Evolutionary conservation across 306 rosid genomes (phyloP), one percentile per base, ranked within the genome.

Genomic region (Ormosia emarginata): DNA sequence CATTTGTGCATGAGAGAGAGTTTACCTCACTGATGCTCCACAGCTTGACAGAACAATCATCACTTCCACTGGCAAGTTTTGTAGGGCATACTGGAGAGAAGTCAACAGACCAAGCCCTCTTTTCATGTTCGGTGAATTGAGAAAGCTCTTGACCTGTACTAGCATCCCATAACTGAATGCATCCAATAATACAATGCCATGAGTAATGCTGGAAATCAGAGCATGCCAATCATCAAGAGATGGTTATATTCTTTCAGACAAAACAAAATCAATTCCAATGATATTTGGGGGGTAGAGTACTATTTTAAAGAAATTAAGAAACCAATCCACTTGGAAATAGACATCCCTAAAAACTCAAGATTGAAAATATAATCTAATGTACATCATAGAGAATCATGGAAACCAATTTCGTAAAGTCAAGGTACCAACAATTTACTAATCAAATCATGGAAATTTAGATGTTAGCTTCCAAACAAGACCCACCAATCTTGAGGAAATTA

Each of bases 81-180:
- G 93, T 91, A n/a, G 98, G 98, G 84, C 78, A 76, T 11, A 85
- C 87, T 58, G 5, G 83, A 49, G 94, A 90, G 83, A 94, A 94
- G 84, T 91, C 94, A 55, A 92, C 90, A 46, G 94, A 91, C 97
- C 98, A 93, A 15, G 98, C 93, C 90, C 93, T 91, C 79, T 63
- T 89, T 74, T 52, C 88, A 71, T 93, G 97, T 83, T 85, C 94
- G 3, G 67, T 80, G 89, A 83, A 90, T 74, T 82, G 86, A 87
- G 89, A 59, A 84, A 89, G 82, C 67, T 36, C 91, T 83, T 87
- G 92, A 74, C 98, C 93, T 12, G 94, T 89, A 80, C 77, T 81
- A 61, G 93, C 97, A 87, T 93, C 98, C 98, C 98, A 91, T 80
- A 93, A 75, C 98, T 93, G 87, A 74, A 57, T 61, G 24, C 24